Base-by-base conservation (phyloP, 345 rosid genomes). In the Populus deltoides region DNA sequence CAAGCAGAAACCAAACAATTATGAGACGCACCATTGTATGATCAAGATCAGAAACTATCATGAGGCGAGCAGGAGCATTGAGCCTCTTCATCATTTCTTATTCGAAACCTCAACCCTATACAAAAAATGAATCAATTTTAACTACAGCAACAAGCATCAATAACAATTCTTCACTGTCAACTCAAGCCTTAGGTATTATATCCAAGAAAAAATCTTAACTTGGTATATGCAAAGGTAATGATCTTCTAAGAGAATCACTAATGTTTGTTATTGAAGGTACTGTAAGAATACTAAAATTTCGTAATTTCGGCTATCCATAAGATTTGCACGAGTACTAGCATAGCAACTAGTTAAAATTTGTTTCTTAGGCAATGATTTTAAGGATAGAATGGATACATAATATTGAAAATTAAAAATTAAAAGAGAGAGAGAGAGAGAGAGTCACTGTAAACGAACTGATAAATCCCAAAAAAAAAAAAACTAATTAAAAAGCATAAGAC, bases 21-120 rank as follows among this genome's bases (percentile, higher is more conserved):
- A 59, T 6, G 67, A 72, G 57, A 69, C 62, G 24, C 72, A 96
- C 99, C 98, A 96, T 96, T 9, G 98, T 94, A 57, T 94, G 92
- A 84, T 96, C 99, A 84, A 96, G 98, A 87, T 96, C 99, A 1
- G 98, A 94, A 80, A 96, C 97, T 22, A 96, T 87, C 98, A 96
- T 93, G 18, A 96, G 81, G 72, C 91, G 97, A n/a, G 99, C 88
- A 27, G 92, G 72, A 82, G 84, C 75, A 66, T 79, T 86, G 59
- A 93, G 87, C 70, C 92, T 88, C 78, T 93, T 92, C 99, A 96
- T 96, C 17, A 2, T 22, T 41, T 15, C 3, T 55, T 65, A 27
- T 18, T n/a, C 15, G 31, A 45, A 63, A 31, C 47, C 43, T 53
- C 31, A 63, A 27, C 57, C 59, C 78, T 53, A 49, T 24, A 73